Conservation (phyloP, 768 basidiomycete genomes). For the Boletus vermiculosoides region DNA sequence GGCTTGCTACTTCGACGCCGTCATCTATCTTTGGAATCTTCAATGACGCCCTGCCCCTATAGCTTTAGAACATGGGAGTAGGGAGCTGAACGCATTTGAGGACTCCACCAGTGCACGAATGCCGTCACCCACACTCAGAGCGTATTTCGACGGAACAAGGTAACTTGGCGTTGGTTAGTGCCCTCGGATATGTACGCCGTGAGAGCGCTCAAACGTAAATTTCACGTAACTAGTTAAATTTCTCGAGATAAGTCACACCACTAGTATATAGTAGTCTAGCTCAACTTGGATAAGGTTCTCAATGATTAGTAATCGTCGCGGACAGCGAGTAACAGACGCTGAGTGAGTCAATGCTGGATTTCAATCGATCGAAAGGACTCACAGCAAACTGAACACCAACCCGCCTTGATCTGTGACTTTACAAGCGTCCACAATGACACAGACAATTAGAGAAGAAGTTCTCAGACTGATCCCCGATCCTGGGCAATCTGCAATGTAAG, state of each 20-base stretch:
- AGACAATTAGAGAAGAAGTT: conserved; percentile 54
- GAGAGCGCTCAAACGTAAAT: background rate
- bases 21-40: conserved; percentile 9
- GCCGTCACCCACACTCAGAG: background rate
- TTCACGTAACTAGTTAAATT: background rate
- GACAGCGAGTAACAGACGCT: background rate
- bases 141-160: background rate
- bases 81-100: background rate
- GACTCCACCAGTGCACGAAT: background rate
- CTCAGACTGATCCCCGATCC: conserved; percentile 52
- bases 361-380: conserved; percentile 5
- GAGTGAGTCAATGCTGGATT: conserved; percentile 7
- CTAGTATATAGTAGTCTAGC: background rate
- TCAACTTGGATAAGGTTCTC: background rate
- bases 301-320: conserved; percentile 16
- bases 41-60: background rate
- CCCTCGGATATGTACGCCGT: no score
- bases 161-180: background rate
- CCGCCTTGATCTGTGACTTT: background rate
- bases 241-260: no score
- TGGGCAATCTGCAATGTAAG: conserved; percentile 50
- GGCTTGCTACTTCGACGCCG: background rate
- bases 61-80: background rate
- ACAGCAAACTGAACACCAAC: background rate
- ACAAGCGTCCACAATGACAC: conserved; percentile 39